A percentile compares a stretch with the other conserved stretches of the same genome.
Evolutionary conservation across 345 rosid species (phyloP).

Genomic region (Brassica carinata): DNA sequence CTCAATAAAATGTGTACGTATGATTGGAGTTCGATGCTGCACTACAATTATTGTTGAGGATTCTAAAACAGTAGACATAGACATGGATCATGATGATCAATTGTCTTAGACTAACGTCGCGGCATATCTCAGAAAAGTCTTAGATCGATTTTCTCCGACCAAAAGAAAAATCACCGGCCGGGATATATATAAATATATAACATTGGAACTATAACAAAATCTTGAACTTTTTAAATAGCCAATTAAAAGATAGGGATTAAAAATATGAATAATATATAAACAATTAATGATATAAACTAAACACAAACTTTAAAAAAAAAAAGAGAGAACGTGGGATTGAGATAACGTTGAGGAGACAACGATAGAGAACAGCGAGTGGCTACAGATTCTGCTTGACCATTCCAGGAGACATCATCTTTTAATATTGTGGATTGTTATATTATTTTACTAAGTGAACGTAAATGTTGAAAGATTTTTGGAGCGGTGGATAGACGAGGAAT

Average conservation of each 20-base stretch:
- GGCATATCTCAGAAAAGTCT: conserved; percentile 16
- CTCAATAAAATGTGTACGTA: neutral
- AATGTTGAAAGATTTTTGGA: neutral
- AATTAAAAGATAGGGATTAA: conserved; percentile 1
- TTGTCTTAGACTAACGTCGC: neutral
- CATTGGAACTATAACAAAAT: neutral
- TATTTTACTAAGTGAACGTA: neutral
- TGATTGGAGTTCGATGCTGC: conserved; percentile 6
- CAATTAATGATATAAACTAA: neutral
- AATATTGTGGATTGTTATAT: conserved; percentile 3
- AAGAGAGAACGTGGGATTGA: conserved; percentile 31
- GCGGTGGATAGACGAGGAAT: conserved; percentile 50
- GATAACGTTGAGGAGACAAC: conserved; percentile 35
- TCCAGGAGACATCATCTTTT: conserved; percentile 42
- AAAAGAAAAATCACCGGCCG: neutral
- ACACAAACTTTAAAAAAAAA: neutral
- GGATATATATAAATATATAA: neutral
- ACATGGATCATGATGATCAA: neutral
- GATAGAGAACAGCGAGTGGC: conserved; percentile 36
- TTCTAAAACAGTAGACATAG: neutral
- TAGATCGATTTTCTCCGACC: neutral
- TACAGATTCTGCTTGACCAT: conserved; percentile 38
- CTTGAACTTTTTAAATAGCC: neutral
- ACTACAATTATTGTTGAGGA: conserved; percentile 1
- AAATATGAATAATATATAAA: neutral